phyloP scores from a whole-genome alignment of 345 rosid species.

The Aquilaria yunnanensis region DNA sequence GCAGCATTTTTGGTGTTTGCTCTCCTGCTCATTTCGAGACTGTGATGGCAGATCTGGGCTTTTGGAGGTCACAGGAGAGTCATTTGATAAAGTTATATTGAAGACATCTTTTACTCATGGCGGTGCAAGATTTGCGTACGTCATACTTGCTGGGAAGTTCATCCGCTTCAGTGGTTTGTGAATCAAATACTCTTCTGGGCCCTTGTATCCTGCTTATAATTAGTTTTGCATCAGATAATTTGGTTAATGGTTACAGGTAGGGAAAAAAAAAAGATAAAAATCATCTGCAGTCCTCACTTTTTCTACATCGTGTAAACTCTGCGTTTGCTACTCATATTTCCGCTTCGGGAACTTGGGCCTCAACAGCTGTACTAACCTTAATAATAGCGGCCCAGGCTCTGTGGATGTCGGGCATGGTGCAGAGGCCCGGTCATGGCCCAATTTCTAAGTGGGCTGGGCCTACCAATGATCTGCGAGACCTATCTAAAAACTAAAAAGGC shows the following conservation, averaged over 20 bases:
- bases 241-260: constrained; percentile 1
- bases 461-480: too few relatives aligned
- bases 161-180: background rate
- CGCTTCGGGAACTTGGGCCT: too few relatives aligned
- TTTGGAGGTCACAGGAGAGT: constrained; percentile 86
- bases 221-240: background rate
- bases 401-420: too few relatives aligned
- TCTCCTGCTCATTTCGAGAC: background rate
- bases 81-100: constrained; percentile 18
- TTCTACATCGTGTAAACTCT: too few relatives aligned
- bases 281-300: too few relatives aligned
- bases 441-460: too few relatives aligned
- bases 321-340: too few relatives aligned
- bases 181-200: background rate
- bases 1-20: background rate
- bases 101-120: background rate
- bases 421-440: too few relatives aligned
- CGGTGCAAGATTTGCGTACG: background rate
- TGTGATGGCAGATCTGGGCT: constrained; percentile 81
- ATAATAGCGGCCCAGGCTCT: too few relatives aligned
- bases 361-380: too few relatives aligned
- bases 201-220: constrained; percentile 3
- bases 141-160: background rate
- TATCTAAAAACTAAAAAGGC: too few relatives aligned
- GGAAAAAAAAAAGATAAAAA: too few relatives aligned